Evolutionary conservation across 768 basidiomycete species (phyloP), one percentile per base, ranked within the genome.

Genomic region (Xerocomellus chrysenteron): DNA sequence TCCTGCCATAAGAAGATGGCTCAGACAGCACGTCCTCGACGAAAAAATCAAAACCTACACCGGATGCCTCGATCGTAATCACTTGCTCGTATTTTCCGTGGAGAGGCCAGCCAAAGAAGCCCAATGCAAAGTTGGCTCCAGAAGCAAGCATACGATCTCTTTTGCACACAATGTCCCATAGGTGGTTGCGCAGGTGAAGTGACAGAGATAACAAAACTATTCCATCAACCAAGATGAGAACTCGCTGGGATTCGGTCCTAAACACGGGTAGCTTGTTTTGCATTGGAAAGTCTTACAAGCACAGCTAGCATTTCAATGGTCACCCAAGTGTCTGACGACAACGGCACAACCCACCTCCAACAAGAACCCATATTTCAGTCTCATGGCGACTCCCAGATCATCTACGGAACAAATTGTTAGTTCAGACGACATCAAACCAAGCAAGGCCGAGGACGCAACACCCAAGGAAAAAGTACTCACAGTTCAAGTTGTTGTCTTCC

Each of bases 301-400:
- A 52, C 2, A 63, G 65, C 59, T 72, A 75, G 46, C 17, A 1
- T 45, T 28, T 45, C 12, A 5, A 46, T 11, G 8, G 16, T 36
- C 33, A 8, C 14, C 3, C 19, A 28, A 58, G 65, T 17, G 33
- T 17, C 14, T 4, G 6, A 37, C 16, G 2, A 41, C 54, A 19
- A 39, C 57, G 10, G 9, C 3, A 1, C 12, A 37, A 39, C 61
- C 6, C 3, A 82, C 83, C 71, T 88, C 77, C 5, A 94, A 75
- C 39, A 92, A 75, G 71, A 84, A 88, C 0, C 90, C 92, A 61
- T 93, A 94, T 76, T 90, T 85, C 61, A 90, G 76, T 21, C 87
- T 80, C 68, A 83, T 82, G 11, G 88, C 86, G 13, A 90, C 78
- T 37, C 88, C 85, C 54, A 91, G 73, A 62, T 86, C 84, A 65